phyloP scores from a whole-genome alignment of 2,329 filamentous ascomycete genomes.

The Phyllosticta citrichinensis region DNA sequence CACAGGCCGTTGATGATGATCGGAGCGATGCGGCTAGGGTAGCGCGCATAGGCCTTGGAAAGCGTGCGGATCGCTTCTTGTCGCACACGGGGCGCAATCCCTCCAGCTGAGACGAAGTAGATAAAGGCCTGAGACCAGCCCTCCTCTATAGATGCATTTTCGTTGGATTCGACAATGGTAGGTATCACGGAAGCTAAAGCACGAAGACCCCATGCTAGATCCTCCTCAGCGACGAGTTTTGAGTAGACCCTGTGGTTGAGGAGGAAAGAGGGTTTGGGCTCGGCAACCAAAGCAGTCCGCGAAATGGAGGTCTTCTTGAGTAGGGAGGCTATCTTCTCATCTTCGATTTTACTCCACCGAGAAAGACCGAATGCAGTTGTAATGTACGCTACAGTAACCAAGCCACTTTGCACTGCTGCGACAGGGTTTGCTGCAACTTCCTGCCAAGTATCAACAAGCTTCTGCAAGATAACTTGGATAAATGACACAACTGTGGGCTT shows the following conservation, averaged over 20 bases:
- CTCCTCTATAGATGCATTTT: conserved; percentile 38
- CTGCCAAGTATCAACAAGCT: conserved; percentile 59
- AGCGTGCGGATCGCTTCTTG: conserved; percentile 54
- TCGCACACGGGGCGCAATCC: conserved; percentile 51
- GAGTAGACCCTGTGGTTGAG: conserved; percentile 77
- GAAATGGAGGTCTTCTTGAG: conserved; percentile 53
- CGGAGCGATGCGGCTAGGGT: conserved; percentile 49
- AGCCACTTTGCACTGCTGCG: conserved; percentile 68
- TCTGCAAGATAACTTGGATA: conserved; percentile 40
- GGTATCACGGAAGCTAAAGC: conserved; percentile 55
- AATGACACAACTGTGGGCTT: conserved; percentile 38
- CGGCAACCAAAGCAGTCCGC: conserved; percentile 55
- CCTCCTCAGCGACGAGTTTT: conserved; percentile 64
- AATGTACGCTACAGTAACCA: conserved; percentile 71
- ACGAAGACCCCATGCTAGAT: conserved; percentile 65
- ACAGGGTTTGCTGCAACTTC: conserved; percentile 72
- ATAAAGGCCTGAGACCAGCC: conserved; percentile 81
- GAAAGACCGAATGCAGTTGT: conserved; percentile 52
- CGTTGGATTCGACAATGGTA: conserved; percentile 42
- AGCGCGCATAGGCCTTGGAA: conserved; percentile 52
- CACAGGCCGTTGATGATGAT: conserved; percentile 65
- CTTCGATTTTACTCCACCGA: conserved; percentile 43
- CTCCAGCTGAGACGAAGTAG: conserved; percentile 60
- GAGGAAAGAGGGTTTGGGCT: conserved; percentile 80
- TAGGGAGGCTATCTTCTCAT: conserved; percentile 46